Conservation (phyloP, 2,329 filamentous ascomycete genomes). For the Cordyceps fumosorosea region DNA sequence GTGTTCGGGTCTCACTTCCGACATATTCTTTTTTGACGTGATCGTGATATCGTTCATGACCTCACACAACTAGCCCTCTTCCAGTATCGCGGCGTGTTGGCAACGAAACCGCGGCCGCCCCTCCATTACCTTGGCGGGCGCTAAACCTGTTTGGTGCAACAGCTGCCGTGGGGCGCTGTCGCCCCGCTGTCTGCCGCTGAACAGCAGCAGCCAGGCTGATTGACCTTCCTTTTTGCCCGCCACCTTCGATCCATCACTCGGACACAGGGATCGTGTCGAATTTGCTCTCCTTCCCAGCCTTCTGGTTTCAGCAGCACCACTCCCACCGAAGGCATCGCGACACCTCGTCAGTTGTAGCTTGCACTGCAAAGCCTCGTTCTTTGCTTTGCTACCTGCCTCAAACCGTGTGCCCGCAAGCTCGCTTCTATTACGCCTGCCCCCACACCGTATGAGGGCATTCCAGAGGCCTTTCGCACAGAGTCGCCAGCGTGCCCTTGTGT, state of each 20-base stretch:
- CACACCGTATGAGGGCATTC: conserved; percentile 10
- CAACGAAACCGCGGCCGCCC: too few relatives aligned
- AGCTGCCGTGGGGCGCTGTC: neutral
- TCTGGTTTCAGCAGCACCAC: conserved; percentile 6
- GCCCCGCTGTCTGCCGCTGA: conserved; percentile 1
- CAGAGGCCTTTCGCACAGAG: neutral
- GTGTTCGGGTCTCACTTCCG: too few relatives aligned
- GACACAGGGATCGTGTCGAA: conserved; percentile 6
- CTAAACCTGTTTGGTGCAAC: too few relatives aligned
- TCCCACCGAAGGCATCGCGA: neutral
- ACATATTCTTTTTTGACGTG: too few relatives aligned
- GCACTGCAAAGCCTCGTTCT: neutral
- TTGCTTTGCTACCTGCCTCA: neutral
- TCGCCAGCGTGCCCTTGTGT: neutral
- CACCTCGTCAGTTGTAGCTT: neutral
- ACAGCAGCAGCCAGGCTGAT: neutral
- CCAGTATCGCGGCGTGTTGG: too few relatives aligned
- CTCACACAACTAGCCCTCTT: too few relatives aligned
- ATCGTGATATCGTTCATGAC: too few relatives aligned
- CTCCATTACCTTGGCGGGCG: too few relatives aligned
- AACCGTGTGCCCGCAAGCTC: conserved; percentile 1
- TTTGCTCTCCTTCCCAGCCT: conserved; percentile 5
- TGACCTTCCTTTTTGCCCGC: neutral
- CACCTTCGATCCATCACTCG: conserved; percentile 6
- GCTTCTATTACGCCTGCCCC: neutral